These are phyloP conservation scores for Phytopythium boreale DNA, from an alignment of 352 stramenopile species.

Conservation along the genomic window DNA sequence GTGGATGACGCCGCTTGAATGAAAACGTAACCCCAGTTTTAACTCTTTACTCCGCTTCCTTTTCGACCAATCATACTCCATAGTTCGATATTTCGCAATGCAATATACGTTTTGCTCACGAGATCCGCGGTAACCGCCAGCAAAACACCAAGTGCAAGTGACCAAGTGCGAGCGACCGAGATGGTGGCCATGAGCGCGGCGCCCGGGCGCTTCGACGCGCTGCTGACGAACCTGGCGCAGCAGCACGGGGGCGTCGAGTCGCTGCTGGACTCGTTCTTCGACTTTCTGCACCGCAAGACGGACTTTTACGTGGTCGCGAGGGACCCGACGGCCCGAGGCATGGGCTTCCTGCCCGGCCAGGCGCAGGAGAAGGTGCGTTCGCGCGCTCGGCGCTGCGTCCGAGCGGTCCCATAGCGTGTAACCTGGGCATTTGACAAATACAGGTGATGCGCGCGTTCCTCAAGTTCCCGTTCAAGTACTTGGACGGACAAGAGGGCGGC, in stretches of 20 bases:
- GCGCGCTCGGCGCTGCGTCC: neutral
- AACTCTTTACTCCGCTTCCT: too few relatives aligned
- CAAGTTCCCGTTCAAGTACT: slow-evolving; percentile 57
- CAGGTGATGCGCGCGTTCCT: slow-evolving; percentile 60
- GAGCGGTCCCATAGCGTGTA: neutral
- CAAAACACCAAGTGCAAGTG: too few relatives aligned
- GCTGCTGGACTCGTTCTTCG: slow-evolving; percentile 96
- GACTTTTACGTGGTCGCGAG: slow-evolving; percentile 93
- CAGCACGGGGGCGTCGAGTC: slow-evolving; percentile 94
- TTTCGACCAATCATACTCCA: too few relatives aligned
- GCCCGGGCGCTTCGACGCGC: slow-evolving; percentile 46
- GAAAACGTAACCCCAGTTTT: neutral
- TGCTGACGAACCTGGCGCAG: slow-evolving; percentile 95
- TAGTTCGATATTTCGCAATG: too few relatives aligned
- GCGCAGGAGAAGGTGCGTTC: slow-evolving; percentile 47
- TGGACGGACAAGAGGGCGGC: slow-evolving; percentile 27
- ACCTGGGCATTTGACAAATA: neutral
- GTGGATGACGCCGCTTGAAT: neutral
- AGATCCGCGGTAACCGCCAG: too few relatives aligned
- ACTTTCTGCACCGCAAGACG: slow-evolving; percentile 96
- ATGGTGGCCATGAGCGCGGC: slow-evolving; percentile 25
- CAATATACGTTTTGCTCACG: too few relatives aligned
- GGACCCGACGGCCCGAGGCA: slow-evolving; percentile 40
- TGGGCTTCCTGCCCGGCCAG: slow-evolving; percentile 63
- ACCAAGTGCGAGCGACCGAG: neutral